phyloP scores from a whole-genome alignment of 2,329 filamentous ascomycete species.

The Hansfordia pulvinata region DNA sequence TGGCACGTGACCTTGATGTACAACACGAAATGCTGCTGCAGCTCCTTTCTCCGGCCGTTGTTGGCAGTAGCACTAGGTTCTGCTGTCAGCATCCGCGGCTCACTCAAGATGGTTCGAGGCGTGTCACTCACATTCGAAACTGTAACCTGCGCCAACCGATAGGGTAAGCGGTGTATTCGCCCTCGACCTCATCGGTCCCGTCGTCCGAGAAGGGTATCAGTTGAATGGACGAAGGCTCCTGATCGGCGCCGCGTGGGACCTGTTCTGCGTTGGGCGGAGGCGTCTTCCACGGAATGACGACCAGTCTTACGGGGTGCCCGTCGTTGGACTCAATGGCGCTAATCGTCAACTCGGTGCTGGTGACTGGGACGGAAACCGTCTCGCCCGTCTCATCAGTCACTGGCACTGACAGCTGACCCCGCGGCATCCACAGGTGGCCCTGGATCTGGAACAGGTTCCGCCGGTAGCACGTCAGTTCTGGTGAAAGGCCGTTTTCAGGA shows the following conservation, averaged over 20 bases:
- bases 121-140: conserved; percentile 56
- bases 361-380: conserved; percentile 70
- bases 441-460: conserved; percentile 94
- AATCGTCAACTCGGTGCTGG: conserved; percentile 72
- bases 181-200: conserved; percentile 44
- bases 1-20: conserved; percentile 78
- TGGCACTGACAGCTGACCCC: conserved; percentile 65
- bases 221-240: conserved; percentile 74
- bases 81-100: conserved; percentile 6
- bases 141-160: conserved; percentile 91
- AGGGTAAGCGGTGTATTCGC: conserved; percentile 79
- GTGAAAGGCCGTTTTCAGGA: conserved; percentile 46
- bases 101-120: conserved; percentile 2
- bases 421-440: conserved; percentile 70
- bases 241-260: conserved; percentile 52
- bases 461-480: conserved; percentile 88
- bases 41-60: conserved; percentile 84
- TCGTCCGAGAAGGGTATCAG: conserved; percentile 55
- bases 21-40: conserved; percentile 92
- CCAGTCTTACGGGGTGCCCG: conserved; percentile 80
- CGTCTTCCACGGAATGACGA: conserved; percentile 97
- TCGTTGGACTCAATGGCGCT: conserved; percentile 93
- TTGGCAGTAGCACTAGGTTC: conserved; percentile 70
- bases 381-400: conserved; percentile 68
- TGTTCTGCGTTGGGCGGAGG: conserved; percentile 68